These are phyloP conservation scores for Canavalia ensiformis DNA, from an alignment of 306 rosid species.

Conservation along the genomic window DNA sequence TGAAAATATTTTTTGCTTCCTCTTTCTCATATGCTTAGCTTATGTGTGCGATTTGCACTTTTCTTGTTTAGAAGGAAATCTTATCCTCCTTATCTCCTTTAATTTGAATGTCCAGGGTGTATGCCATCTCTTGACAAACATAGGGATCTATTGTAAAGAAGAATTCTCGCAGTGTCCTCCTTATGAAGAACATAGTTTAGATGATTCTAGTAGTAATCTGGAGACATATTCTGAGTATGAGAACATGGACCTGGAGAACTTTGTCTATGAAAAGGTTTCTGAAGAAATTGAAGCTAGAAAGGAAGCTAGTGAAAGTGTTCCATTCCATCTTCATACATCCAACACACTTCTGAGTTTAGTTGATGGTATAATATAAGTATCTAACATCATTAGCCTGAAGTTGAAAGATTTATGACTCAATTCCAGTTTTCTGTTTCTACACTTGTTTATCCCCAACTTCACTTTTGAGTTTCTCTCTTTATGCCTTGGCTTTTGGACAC, in stretches of 20 bases:
- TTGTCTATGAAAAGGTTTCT: conserved; percentile 83
- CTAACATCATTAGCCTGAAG: not conserved
- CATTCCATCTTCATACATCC: conserved; percentile 88
- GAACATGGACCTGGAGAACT: conserved; percentile 94
- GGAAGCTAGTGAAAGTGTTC: conserved; percentile 70
- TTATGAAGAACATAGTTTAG: conserved; percentile 70
- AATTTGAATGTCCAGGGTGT: conserved; percentile 75
- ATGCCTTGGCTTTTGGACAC: conserved; percentile 33
- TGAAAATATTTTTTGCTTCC: conserved; percentile 7
- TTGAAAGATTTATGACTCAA: not conserved
- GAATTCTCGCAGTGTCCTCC: conserved; percentile 69
- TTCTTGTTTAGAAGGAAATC: conserved; percentile 38
- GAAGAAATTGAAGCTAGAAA: conserved; percentile 91
- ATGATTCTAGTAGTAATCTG: conserved; percentile 73
- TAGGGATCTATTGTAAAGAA: conserved; percentile 81
- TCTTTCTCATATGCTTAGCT: conserved; percentile 36
- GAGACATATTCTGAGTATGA: conserved; percentile 82
- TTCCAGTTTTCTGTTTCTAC: conserved; percentile 39
- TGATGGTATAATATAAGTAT: conserved; percentile 76
- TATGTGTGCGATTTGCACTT: not conserved
- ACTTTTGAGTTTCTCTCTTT: conserved; percentile 20
- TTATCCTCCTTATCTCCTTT: conserved; percentile 10
- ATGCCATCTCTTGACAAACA: conserved; percentile 83
- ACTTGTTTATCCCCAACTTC: conserved; percentile 29
- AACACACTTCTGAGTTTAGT: conserved; percentile 78